Evolutionary conservation across 306 rosid species (phyloP).

Genomic region (Trifolium pratense): DNA sequence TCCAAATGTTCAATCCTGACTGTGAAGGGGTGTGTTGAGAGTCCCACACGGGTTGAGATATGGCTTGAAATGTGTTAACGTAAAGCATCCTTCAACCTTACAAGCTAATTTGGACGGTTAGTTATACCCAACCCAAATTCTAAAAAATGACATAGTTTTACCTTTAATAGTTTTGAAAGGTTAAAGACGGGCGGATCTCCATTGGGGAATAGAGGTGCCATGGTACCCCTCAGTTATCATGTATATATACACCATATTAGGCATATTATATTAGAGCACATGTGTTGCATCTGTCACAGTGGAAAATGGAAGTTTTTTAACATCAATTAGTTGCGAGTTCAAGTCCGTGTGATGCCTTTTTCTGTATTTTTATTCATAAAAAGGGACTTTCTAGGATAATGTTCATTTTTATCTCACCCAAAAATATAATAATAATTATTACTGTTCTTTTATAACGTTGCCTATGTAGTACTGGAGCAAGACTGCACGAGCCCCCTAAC

Average conservation of each 20-base stretch:
- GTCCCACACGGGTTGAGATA: neutral
- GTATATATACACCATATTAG: too few relatives aligned
- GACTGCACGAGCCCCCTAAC: neutral
- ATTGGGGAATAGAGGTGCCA: too few relatives aligned
- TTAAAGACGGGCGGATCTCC: too few relatives aligned
- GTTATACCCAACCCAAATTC: neutral
- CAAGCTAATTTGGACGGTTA: neutral
- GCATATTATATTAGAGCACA: too few relatives aligned
- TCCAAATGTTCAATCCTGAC: neutral
- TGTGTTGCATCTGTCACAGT: too few relatives aligned
- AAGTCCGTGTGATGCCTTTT: too few relatives aligned
- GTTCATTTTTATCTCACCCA: neutral
- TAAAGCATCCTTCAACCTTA: neutral
- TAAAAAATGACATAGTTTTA: neutral
- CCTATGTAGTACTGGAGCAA: constrained; percentile 3
- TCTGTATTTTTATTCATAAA: too few relatives aligned
- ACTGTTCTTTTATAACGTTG: neutral
- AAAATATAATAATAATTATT: neutral
- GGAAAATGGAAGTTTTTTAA: too few relatives aligned
- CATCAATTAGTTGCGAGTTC: too few relatives aligned
- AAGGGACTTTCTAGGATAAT: too few relatives aligned
- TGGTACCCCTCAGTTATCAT: too few relatives aligned
- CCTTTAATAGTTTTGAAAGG: constrained; percentile 4
- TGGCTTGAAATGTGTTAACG: neutral
- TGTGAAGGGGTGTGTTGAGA: neutral